phyloP scores from a whole-genome alignment of 805 yeast genomes.

The Kuraishia ogatae region DNA sequence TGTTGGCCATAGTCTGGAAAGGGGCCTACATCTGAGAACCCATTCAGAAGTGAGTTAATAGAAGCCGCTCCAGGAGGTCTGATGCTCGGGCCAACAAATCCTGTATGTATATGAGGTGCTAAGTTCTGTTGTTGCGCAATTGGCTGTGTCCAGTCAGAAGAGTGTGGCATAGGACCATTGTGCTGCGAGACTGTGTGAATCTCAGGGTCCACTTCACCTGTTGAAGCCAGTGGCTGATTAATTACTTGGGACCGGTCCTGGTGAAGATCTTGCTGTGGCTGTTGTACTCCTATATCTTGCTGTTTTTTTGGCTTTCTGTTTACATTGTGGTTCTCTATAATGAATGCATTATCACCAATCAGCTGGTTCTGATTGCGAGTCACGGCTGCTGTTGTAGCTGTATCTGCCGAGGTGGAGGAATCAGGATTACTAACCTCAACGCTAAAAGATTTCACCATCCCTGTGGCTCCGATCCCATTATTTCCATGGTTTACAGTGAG shows the following conservation, averaged over 20 bases:
- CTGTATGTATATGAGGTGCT: background rate
- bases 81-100: background rate
- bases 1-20: background rate
- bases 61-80: background rate
- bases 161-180: background rate
- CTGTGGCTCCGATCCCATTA: constrained; percentile 9
- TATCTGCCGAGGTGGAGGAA: background rate
- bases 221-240: background rate
- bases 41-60: background rate
- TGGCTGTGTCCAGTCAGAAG: background rate
- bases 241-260: background rate
- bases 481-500: constrained; percentile 14
- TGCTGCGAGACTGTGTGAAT: background rate
- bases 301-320: background rate
- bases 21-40: background rate
- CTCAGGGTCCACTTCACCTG: background rate
- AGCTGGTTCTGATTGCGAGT: background rate
- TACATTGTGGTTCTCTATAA: background rate
- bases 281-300: background rate
- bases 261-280: background rate
- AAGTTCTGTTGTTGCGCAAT: background rate
- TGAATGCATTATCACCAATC: background rate
- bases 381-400: background rate
- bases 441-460: constrained; percentile 6
- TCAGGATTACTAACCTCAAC: background rate